These are phyloP conservation scores for Leccinum sublutescens DNA, from an alignment of 768 basidiomycete species.

Conservation along the genomic window DNA sequence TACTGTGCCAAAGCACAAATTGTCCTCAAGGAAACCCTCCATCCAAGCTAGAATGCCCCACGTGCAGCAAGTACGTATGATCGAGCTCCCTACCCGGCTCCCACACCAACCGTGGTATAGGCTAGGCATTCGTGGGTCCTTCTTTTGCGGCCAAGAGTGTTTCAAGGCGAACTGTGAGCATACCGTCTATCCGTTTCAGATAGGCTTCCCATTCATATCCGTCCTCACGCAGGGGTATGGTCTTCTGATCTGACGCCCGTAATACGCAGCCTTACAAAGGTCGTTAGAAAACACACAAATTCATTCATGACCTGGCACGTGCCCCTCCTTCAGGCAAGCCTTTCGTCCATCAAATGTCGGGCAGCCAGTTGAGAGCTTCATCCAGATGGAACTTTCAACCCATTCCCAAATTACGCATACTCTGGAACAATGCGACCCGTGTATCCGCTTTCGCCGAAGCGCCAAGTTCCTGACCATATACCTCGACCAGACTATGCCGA, in stretches of 20 bases:
- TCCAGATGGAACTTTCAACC: conserved; percentile 75
- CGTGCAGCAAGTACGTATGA: conserved; percentile 78
- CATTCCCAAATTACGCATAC: conserved; percentile 73
- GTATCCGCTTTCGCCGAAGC: conserved; percentile 83
- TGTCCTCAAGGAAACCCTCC: conserved; percentile 84
- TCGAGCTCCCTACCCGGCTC: neutral
- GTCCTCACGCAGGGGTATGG: conserved; percentile 25
- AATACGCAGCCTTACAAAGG: neutral
- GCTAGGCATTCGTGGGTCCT: conserved; percentile 78
- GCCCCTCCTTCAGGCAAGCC: conserved; percentile 23
- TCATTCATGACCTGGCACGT: conserved; percentile 63
- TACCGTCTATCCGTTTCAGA: neutral
- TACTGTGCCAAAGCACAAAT: conserved; percentile 63
- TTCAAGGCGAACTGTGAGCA: conserved; percentile 92
- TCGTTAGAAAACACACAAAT: conserved; percentile 76
- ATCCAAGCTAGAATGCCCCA: conserved; percentile 88
- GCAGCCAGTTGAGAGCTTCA: neutral
- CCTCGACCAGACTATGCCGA: conserved; percentile 82
- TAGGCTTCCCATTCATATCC: neutral
- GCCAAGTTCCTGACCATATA: conserved; percentile 80
- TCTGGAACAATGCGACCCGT: conserved; percentile 78
- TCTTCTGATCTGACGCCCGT: neutral
- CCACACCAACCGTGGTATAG: conserved; percentile 38
- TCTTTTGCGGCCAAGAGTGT: conserved; percentile 94
- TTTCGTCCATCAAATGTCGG: neutral